These are phyloP conservation scores for Chlorophyllum brunneum DNA, from an alignment of 768 basidiomycete genomes.

Conservation along the genomic window DNA sequence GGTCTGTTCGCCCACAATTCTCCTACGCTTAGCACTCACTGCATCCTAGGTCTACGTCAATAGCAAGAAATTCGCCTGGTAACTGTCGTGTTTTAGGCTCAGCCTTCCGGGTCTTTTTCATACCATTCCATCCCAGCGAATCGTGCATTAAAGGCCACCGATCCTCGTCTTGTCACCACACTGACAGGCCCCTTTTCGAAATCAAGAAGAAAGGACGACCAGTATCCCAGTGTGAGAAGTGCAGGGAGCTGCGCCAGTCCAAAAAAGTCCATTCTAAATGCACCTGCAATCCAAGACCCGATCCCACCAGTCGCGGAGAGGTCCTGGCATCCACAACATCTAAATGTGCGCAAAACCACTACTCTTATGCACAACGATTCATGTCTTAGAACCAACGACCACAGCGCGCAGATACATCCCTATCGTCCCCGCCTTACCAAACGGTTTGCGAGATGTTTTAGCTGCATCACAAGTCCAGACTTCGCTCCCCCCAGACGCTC, in stretches of 20 bases:
- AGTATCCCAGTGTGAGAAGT: slow-evolving; percentile 84
- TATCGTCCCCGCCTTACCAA: slow-evolving; percentile 67
- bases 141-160: slow-evolving; percentile 95
- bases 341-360: slow-evolving; percentile 41
- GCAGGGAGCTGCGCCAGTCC: slow-evolving; percentile 77
- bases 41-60: slow-evolving; percentile 62
- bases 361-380: slow-evolving; percentile 3
- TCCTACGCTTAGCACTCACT: not conserved
- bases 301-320: slow-evolving; percentile 27
- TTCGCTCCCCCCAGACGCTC: slow-evolving; percentile 34
- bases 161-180: slow-evolving; percentile 84
- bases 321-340: slow-evolving; percentile 31
- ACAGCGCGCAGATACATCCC: slow-evolving; percentile 67
- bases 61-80: slow-evolving; percentile 78
- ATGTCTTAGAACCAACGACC: not conserved
- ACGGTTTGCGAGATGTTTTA: slow-evolving; percentile 61
- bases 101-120: slow-evolving; percentile 6
- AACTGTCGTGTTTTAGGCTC: slow-evolving; percentile 15
- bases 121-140: slow-evolving; percentile 45
- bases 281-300: slow-evolving; percentile 50
- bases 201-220: slow-evolving; percentile 93
- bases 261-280: slow-evolving; percentile 82
- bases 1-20: slow-evolving; percentile 1
- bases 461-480: slow-evolving; percentile 24
- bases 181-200: slow-evolving; percentile 86